These are phyloP conservation scores for Diplodia intermedia DNA, from an alignment of 2,329 filamentous ascomycete genomes.

Conservation along the genomic window DNA sequence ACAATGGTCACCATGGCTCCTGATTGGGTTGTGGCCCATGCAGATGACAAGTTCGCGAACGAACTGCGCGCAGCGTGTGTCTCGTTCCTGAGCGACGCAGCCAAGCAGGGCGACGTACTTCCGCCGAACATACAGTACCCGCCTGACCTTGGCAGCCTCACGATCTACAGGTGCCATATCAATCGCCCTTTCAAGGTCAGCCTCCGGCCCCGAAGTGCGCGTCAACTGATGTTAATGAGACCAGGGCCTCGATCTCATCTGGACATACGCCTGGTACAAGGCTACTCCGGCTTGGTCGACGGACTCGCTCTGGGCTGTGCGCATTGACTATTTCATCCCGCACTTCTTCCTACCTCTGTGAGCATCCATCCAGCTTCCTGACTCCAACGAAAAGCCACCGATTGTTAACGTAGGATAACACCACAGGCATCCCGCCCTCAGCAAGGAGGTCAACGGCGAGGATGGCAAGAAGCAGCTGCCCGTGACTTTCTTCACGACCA, in stretches of 20 bases:
- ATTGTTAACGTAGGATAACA: neutral
- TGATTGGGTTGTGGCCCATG: neutral
- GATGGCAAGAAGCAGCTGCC: neutral
- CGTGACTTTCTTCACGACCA: slow-evolving; percentile 9
- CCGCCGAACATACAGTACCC: neutral
- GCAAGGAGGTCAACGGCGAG: neutral
- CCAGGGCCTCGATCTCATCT: neutral
- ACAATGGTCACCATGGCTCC: neutral
- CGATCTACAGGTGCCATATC: neutral
- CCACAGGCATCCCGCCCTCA: neutral
- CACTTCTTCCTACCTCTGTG: neutral
- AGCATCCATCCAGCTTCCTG: neutral
- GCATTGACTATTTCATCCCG: slow-evolving; percentile 8
- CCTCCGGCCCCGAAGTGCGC: neutral
- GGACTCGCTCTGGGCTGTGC: neutral
- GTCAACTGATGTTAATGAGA: neutral
- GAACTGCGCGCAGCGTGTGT: neutral
- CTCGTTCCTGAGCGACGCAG: neutral
- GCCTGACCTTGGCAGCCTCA: neutral
- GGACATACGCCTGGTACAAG: slow-evolving; percentile 13
- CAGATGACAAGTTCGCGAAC: neutral
- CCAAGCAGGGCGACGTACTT: neutral
- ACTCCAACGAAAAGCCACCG: neutral
- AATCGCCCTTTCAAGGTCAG: slow-evolving; percentile 1
- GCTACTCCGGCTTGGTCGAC: neutral